phyloP scores from a whole-genome alignment of 1,284 basidiomycete species.

The Leucoagaricus sp. region DNA sequence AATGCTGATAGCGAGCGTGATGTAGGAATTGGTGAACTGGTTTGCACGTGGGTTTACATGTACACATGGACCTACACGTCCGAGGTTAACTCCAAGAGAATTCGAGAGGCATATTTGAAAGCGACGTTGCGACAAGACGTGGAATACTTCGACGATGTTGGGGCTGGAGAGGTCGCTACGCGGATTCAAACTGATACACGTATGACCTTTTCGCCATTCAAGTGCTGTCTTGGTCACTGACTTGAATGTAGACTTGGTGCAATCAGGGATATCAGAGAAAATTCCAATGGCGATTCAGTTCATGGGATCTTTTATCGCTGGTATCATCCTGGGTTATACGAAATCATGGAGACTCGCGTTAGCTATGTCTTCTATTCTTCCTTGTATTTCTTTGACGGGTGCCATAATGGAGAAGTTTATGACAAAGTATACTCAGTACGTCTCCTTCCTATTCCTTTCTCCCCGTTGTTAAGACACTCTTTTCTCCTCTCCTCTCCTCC shows the following conservation, averaged over 20 bases:
- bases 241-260: conserved; percentile 65
- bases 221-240: not conserved
- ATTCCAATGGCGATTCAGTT: conserved; percentile 65
- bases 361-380: conserved; percentile 82
- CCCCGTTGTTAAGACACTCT: too few species aligned
- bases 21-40: conserved; percentile 69
- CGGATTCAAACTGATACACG: conserved; percentile 88
- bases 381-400: conserved; percentile 79
- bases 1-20: too few species aligned
- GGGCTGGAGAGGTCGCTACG: conserved; percentile 91
- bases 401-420: conserved; percentile 74
- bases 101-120: conserved; percentile 69
- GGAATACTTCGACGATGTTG: conserved; percentile 87
- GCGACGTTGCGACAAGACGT: conserved; percentile 81
- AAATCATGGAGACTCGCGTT: conserved; percentile 83
- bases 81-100: conserved; percentile 79
- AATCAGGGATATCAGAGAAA: conserved; percentile 86
- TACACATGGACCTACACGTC: conserved; percentile 82
- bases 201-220: conserved; percentile 37
- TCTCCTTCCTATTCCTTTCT: conserved; percentile 20
- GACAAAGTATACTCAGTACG: conserved; percentile 66
- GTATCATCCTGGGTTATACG: conserved; percentile 70
- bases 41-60: conserved; percentile 75
- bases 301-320: conserved; percentile 65
- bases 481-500: too few species aligned